Base-by-base conservation (phyloP, 768 basidiomycete species). In the Hygrophoropsis aurantiaca region DNA sequence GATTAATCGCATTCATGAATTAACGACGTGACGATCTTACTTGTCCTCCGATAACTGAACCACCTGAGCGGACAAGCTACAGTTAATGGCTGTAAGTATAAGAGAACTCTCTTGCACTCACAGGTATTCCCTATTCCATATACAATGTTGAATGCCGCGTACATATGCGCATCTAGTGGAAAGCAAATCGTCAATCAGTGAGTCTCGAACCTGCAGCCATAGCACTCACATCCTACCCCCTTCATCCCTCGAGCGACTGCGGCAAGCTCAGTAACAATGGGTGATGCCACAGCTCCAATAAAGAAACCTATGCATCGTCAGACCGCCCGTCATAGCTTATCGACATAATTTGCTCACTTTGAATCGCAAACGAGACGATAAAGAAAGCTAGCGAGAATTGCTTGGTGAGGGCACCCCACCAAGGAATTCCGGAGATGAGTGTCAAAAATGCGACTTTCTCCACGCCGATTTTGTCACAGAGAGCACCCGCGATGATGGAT, bases 131-230 rank as follows among this genome's bases (percentile, higher is more conserved):
- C 71, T 35, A 69, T 50, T 3, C 68, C 70, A 33, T 65, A 69
- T 10, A 65, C 62, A 7, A 74, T 47, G 47, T 74, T 74, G 54
- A 73, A 73, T 1, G 66, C 69, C 7, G 69, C 72, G 47, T 69
- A 74, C 7, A 68, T 57, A 47, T 72, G 70, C 2, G 67, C 70
- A 49, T 71, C 70, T 72, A 45, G 15, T 3, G 35, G 40, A 33
- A n/a, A 4, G 13, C 6, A 23, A 10, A 46, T 44, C 42, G 24
- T n/a, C n/a, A 20, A 5, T n/a, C n/a, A 6, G 21, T 27, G n/a
- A 11, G 33, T 26, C 6, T 34, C 13, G 10, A 47, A n/a, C n/a
- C 26, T 20, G n/a, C 15, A 23, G 16, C 23, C 8, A 34, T 11
- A 16, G 20, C 21, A 46, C 67, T 25, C 46, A 69, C 70, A 74